These are phyloP conservation scores for Striga hermonthica DNA, from an alignment of 305 asterid species.

Conservation along the genomic window DNA sequence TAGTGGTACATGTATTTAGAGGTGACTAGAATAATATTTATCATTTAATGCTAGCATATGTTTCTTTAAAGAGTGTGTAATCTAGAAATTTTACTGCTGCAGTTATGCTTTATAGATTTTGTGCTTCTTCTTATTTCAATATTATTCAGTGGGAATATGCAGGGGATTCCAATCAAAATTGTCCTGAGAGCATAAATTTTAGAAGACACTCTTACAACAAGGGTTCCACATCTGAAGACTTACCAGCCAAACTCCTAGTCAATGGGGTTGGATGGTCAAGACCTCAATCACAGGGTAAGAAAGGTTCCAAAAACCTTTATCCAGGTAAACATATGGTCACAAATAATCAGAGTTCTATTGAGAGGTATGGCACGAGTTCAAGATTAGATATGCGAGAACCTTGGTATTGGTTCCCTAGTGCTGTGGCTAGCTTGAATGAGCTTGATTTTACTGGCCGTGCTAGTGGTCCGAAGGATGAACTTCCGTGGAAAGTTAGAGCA, in stretches of 20 bases:
- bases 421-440: conserved; percentile 66
- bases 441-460: conserved; percentile 73
- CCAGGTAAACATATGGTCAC: conserved; percentile 38
- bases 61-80: conserved; percentile 29
- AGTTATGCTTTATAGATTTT: conserved; percentile 26
- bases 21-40: conserved; percentile 11
- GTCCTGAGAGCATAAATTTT: conserved; percentile 48
- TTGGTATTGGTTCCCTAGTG: conserved; percentile 95
- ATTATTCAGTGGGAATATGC: conserved; percentile 79
- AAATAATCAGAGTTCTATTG: conserved; percentile 48
- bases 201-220: conserved; percentile 47
- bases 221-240: conserved; percentile 50
- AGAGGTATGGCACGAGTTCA: conserved; percentile 46
- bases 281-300: conserved; percentile 75
- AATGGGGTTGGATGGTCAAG: conserved; percentile 90
- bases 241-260: conserved; percentile 64
- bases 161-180: conserved; percentile 62
- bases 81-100: conserved; percentile 23
- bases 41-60: conserved; percentile 7
- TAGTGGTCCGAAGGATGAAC: conserved; percentile 79
- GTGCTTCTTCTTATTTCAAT: conserved; percentile 34
- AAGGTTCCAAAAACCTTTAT: conserved; percentile 40
- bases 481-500: conserved; percentile 95
- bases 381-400: conserved; percentile 62
- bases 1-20: not conserved